A percentile compares a stretch with the other conserved stretches of the same genome.
These are phyloP conservation scores for Phellopilus nigrolimitatus DNA, from an alignment of 1,284 basidiomycete genomes.

Conservation along the genomic window DNA sequence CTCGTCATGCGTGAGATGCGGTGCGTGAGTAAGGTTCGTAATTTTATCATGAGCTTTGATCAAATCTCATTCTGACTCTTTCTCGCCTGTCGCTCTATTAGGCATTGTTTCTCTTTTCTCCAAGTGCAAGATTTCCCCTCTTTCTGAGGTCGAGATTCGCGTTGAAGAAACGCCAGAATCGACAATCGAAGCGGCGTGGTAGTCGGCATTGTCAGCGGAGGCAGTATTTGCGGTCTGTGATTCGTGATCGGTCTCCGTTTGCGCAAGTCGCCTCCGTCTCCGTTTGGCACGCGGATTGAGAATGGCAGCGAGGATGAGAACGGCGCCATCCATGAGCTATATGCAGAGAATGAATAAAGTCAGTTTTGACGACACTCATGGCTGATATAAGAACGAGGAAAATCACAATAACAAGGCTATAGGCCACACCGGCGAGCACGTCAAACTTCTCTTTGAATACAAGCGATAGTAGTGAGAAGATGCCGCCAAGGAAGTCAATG, in stretches of 20 bases:
- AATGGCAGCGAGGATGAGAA: slow-evolving; percentile 54
- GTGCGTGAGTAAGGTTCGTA: no score
- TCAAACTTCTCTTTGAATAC: slow-evolving; percentile 67
- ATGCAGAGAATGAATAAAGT: not conserved
- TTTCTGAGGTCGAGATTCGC: not conserved
- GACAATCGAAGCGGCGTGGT: not conserved
- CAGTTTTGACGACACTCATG: not conserved
- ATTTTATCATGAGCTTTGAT: no score
- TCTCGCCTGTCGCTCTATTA: slow-evolving; percentile 2
- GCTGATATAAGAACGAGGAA: slow-evolving; percentile 4
- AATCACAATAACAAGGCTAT: slow-evolving; percentile 54
- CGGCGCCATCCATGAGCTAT: slow-evolving; percentile 54
- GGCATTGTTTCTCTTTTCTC: not conserved
- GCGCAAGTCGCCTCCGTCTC: slow-evolving; percentile 24
- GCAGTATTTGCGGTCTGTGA: not conserved
- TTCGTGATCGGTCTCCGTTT: not conserved
- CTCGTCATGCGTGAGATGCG: no score
- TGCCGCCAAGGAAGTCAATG: slow-evolving; percentile 67
- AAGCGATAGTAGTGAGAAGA: slow-evolving; percentile 69
- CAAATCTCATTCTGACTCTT: not conserved
- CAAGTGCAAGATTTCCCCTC: not conserved
- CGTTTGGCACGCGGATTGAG: slow-evolving; percentile 51
- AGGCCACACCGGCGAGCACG: slow-evolving; percentile 59
- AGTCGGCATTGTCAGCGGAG: slow-evolving; percentile 22
- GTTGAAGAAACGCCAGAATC: not conserved